Conservation (phyloP, 192 early-diverging fungal species). For the Coemansia aciculifera region DNA sequence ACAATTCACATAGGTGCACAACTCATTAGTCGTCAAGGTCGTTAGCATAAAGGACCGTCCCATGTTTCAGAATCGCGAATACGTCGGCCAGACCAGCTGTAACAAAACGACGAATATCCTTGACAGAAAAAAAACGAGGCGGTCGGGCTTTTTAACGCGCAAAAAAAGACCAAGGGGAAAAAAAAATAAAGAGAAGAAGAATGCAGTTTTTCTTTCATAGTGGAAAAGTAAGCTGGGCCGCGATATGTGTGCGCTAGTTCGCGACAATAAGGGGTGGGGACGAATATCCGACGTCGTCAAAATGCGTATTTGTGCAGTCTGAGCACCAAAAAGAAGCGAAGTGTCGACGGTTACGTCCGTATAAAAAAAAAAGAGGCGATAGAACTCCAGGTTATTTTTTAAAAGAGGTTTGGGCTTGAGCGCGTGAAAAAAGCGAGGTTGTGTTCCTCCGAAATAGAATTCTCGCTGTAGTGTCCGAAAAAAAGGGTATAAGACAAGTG, state of each 20-base stretch:
- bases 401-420: not conserved
- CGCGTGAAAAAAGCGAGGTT: not conserved
- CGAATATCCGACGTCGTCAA: constrained; percentile 11
- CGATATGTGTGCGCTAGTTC: constrained; percentile 14
- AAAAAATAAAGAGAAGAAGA: not conserved
- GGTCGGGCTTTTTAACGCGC: not conserved
- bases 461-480: not conserved
- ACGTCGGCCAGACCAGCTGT: constrained; percentile 3
- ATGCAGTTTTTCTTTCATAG: not conserved
- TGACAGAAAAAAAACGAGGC: not conserved
- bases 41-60: not conserved
- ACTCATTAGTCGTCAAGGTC: not conserved
- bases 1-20: constrained; percentile 7
- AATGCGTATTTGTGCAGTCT: constrained; percentile 7
- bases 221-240: not conserved
- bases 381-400: not conserved
- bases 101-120: not conserved
- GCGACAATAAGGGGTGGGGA: not conserved
- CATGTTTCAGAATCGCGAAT: not conserved
- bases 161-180: not conserved
- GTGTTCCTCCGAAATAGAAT: not conserved
- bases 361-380: not conserved
- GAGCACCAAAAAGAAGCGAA: constrained; percentile 1
- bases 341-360: constrained; percentile 5
- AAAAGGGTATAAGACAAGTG: not conserved